Evolutionary conservation across 129 eudicot genomes (phyloP).

Genomic region (Saussurea involucrata): DNA sequence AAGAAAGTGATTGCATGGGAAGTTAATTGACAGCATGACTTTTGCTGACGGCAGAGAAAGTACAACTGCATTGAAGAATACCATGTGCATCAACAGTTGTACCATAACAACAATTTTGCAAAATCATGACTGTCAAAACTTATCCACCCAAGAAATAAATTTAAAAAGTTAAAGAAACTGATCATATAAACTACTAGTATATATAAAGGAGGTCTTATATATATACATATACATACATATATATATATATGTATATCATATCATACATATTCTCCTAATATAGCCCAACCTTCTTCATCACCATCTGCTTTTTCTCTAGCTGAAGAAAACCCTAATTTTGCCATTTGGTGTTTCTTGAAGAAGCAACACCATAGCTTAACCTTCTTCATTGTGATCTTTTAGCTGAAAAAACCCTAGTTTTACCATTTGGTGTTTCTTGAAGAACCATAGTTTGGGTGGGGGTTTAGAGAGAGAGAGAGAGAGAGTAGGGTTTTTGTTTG

Average conservation of each 20-base stretch:
- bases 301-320: conserved; percentile 12
- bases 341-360: neutral
- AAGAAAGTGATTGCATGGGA: conserved; percentile 31
- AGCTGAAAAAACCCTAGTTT: neutral
- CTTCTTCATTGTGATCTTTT: conserved; percentile 13
- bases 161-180: conserved; percentile 38
- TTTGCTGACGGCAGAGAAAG: conserved; percentile 26
- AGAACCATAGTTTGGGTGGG: neutral
- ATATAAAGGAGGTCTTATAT: conserved; percentile 39
- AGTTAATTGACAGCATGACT: neutral
- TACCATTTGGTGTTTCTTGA: conserved; percentile 2
- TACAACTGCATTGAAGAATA: conserved; percentile 20
- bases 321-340: neutral
- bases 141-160: conserved; percentile 27
- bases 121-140: conserved; percentile 12
- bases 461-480: conserved; percentile 5
- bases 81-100: conserved; percentile 33
- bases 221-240: neutral
- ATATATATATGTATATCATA: conserved; percentile 17
- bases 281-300: conserved; percentile 25
- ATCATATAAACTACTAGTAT: conserved; percentile 38
- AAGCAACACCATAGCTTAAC: conserved; percentile 17
- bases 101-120: conserved; percentile 21
- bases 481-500: neutral
- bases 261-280: conserved; percentile 36